Conservation (phyloP, 768 basidiomycete species). For the Gloeostereum incarnatum region DNA sequence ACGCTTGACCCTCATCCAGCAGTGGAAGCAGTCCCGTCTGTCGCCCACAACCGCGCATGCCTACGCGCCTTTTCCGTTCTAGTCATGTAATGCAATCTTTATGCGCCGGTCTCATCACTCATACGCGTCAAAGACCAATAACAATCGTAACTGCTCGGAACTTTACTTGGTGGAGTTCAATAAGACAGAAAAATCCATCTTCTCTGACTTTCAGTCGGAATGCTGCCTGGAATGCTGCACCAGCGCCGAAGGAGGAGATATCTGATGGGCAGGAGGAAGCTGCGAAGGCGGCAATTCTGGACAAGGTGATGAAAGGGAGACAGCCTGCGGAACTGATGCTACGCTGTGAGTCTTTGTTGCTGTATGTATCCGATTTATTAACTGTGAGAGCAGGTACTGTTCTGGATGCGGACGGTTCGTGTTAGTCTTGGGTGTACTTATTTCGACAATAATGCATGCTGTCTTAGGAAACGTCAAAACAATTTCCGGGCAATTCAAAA, state of each 20-base stretch:
- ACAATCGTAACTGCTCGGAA: no score
- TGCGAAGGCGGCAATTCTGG: conserved; percentile 64
- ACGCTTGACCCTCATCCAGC: no score
- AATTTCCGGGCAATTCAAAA: conserved; percentile 85
- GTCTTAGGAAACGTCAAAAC: conserved; percentile 72
- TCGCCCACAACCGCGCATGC: no score
- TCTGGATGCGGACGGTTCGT: conserved; percentile 70
- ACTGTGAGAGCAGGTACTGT: conserved; percentile 56
- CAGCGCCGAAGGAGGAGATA: conserved; percentile 12
- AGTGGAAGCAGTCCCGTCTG: no score
- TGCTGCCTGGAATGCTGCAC: neutral
- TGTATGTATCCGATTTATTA: conserved; percentile 6
- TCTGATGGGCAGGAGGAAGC: conserved; percentile 54
- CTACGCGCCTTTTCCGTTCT: no score
- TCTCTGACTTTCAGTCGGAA: no score
- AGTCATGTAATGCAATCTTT: no score
- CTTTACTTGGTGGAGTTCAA: no score
- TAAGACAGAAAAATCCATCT: no score
- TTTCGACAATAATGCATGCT: conserved; percentile 9
- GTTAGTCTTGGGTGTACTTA: neutral
- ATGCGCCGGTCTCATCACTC: no score
- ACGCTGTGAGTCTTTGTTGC: conserved; percentile 55
- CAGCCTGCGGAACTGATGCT: conserved; percentile 87
- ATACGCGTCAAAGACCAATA: no score
- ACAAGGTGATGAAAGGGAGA: conserved; percentile 80